Conservation (phyloP, 305 asterid species). For the Vinca major region DNA sequence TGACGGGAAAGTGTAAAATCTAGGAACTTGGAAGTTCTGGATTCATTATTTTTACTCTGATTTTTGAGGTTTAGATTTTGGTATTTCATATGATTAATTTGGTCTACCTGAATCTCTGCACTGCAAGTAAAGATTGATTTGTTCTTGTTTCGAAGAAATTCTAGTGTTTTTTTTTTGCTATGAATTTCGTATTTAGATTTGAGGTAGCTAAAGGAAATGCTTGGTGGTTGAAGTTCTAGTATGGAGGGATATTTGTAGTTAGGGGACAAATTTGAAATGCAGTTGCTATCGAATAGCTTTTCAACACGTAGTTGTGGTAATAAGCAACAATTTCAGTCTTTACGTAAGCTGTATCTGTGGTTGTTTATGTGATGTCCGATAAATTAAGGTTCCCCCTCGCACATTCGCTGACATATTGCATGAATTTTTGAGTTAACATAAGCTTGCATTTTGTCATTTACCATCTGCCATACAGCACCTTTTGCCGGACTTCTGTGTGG, state of each 20-base stretch:
- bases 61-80: neutral
- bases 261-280: neutral
- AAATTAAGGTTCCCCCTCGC: too few species aligned
- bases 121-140: neutral
- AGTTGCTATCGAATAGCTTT: neutral
- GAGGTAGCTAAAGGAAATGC: neutral
- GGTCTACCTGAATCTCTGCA: neutral
- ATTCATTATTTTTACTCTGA: neutral
- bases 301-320: neutral
- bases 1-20: neutral
- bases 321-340: neutral
- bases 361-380: too few species aligned
- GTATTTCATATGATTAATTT: neutral
- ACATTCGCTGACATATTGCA: neutral
- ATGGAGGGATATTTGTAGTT: neutral
- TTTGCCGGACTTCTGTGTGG: neutral
- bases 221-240: neutral
- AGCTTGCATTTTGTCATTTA: neutral
- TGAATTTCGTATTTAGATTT: neutral
- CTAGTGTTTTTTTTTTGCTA: neutral
- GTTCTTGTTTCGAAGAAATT: neutral
- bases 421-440: neutral
- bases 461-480: neutral
- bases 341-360: neutral
- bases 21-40: neutral